Conservation (phyloP, 2,329 filamentous ascomycete species). For the Fusarium sterilihyphosum region DNA sequence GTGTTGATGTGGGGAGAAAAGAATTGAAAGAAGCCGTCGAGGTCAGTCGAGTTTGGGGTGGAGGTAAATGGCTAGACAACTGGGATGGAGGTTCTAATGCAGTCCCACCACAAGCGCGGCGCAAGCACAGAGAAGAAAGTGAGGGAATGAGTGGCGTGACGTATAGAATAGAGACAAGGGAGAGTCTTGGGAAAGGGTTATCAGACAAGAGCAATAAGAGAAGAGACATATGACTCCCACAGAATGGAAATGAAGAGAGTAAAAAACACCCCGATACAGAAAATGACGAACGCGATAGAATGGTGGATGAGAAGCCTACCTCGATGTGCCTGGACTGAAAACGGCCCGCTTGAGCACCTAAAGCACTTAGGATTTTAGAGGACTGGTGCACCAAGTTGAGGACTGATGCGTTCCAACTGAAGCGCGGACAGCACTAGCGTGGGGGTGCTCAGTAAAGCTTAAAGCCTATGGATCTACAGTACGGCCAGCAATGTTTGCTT, state of each 20-base stretch:
- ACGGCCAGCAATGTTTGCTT: background rate
- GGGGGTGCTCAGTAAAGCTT: background rate
- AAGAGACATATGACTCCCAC: background rate
- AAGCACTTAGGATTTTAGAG: constrained; percentile 9
- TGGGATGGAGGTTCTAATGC: constrained; percentile 30
- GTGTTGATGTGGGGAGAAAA: constrained; percentile 32
- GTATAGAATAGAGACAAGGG: constrained; percentile 1
- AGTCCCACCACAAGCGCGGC: constrained; percentile 29
- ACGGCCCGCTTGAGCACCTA: constrained; percentile 17
- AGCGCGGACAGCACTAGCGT: constrained; percentile 28
- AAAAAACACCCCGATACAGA: background rate
- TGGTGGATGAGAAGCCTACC: constrained; percentile 2
- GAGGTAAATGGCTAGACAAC: constrained; percentile 26
- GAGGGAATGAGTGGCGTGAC: constrained; percentile 34
- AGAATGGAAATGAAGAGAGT: constrained; percentile 11
- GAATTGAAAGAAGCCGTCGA: constrained; percentile 29
- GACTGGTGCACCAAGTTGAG: constrained; percentile 8
- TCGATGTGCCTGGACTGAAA: constrained; percentile 19
- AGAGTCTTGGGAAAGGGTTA: constrained; percentile 2
- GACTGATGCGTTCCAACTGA: constrained; percentile 16
- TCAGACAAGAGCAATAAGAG: background rate
- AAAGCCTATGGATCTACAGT: background rate
- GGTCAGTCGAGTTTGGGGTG: constrained; percentile 19
- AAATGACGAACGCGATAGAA: constrained; percentile 20
- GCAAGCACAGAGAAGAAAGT: constrained; percentile 21